A percentile compares a stretch with the other conserved stretches of the same genome.
These are phyloP conservation scores for Ophiostoma novo-ulmi DNA, from an alignment of 2,329 filamentous ascomycete genomes.

Conservation along the genomic window DNA sequence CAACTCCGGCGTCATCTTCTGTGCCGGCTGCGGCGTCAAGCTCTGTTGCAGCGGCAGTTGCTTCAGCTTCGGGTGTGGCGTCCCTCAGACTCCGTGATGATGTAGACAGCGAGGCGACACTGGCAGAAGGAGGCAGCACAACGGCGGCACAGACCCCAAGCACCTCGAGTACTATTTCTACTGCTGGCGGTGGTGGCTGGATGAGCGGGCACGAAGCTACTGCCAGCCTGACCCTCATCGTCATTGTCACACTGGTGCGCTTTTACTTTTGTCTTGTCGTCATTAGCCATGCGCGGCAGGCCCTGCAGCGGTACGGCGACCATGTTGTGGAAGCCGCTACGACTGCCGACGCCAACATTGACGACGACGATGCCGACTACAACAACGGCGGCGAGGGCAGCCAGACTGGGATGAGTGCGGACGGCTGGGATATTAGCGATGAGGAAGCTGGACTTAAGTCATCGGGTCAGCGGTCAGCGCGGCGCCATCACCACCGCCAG, in stretches of 20 bases:
- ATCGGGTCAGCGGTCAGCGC: slow-evolving; percentile 2
- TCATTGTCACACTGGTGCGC: slow-evolving; percentile 66
- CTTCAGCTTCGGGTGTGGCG: not conserved
- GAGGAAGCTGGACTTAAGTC: slow-evolving; percentile 25
- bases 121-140: not conserved
- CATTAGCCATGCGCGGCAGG: slow-evolving; percentile 73
- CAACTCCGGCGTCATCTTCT: slow-evolving; percentile 2
- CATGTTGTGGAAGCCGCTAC: slow-evolving; percentile 19
- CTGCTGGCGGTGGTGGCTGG: slow-evolving; percentile 27
- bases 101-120: not conserved
- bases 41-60: not conserved
- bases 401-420: slow-evolving; percentile 32
- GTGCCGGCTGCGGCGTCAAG: slow-evolving; percentile 1
- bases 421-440: slow-evolving; percentile 32
- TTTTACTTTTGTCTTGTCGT: slow-evolving; percentile 81
- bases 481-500: slow-evolving; percentile 26
- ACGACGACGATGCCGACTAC: slow-evolving; percentile 40
- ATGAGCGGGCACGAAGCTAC: slow-evolving; percentile 52
- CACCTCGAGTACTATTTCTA: slow-evolving; percentile 8
- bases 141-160: slow-evolving; percentile 12
- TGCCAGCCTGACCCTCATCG: slow-evolving; percentile 74
- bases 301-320: slow-evolving; percentile 64
- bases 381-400: slow-evolving; percentile 16
- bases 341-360: slow-evolving; percentile 38
- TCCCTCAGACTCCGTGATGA: slow-evolving; percentile 4